Evolutionary conservation across 305 asterid genomes (phyloP).

Genomic region (Plantago coronopus): DNA sequence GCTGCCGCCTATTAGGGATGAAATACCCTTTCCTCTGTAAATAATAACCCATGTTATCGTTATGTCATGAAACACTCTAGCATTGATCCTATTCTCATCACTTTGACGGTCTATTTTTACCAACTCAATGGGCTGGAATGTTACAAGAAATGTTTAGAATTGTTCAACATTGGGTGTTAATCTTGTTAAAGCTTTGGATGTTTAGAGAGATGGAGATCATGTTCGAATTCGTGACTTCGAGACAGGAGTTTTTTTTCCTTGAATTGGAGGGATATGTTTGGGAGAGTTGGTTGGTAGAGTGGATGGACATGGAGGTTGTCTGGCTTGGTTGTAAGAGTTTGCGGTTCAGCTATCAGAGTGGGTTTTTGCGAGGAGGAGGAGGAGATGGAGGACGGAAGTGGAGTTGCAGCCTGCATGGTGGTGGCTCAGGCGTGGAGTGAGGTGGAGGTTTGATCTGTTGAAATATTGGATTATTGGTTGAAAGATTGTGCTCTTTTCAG

Average conservation of each 20-base stretch:
- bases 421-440: slow-evolving; percentile 34
- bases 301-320: slow-evolving; percentile 72
- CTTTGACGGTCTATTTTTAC: no score
- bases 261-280: slow-evolving; percentile 72
- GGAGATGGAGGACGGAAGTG: slow-evolving; percentile 49
- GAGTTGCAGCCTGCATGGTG: slow-evolving; percentile 40
- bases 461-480: background rate
- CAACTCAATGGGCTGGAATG: no score
- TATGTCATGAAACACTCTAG: no score
- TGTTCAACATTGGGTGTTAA: no score
- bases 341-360: slow-evolving; percentile 13
- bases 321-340: slow-evolving; percentile 21
- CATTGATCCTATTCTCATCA: no score
- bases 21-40: no score
- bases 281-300: slow-evolving; percentile 56
- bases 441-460: background rate
- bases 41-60: no score
- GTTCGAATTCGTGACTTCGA: slow-evolving; percentile 79
- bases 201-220: no score
- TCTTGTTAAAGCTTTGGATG: no score
- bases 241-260: slow-evolving; percentile 84
- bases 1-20: no score
- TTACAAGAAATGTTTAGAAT: no score
- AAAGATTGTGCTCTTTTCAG: background rate
- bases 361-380: slow-evolving; percentile 42